Conservation (phyloP, 306 rosid species). For the Trifolium repens region DNA sequence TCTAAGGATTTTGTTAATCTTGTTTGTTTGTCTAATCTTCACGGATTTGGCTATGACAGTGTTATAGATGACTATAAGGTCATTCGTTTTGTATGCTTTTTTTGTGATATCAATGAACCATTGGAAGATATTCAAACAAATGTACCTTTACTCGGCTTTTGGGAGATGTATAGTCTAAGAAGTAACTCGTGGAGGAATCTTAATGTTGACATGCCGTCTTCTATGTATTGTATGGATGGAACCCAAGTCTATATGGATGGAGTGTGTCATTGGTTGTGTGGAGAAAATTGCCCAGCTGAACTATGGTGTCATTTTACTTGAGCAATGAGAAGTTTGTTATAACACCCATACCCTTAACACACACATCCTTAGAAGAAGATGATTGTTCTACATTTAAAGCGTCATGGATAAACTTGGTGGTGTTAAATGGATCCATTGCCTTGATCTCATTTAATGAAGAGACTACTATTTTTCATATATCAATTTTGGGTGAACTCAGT, state of each 20-base stretch:
- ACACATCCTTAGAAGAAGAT: too few relatives aligned
- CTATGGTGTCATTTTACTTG: not conserved
- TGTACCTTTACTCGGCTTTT: not conserved
- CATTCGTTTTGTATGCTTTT: not conserved
- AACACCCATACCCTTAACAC: not conserved
- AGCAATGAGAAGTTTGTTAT: not conserved
- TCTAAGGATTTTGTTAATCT: not conserved
- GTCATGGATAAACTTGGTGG: not conserved
- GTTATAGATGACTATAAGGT: not conserved
- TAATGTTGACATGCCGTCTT: not conserved
- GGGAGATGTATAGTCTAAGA: not conserved
- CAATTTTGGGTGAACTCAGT: not conserved
- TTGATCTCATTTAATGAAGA: not conserved
- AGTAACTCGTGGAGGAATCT: not conserved
- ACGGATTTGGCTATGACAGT: not conserved
- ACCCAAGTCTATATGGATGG: not conserved
- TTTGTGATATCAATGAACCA: too few relatives aligned
- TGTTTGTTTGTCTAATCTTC: not conserved
- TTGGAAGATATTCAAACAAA: too few relatives aligned
- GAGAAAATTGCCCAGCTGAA: not conserved
- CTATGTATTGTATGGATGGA: not conserved
- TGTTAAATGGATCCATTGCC: not conserved
- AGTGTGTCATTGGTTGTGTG: not conserved
- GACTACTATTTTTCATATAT: not conserved
- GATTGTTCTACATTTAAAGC: not conserved